Evolutionary conservation across 2,329 filamentous ascomycete genomes (phyloP).

Genomic region (Trichoderma hamatum): DNA sequence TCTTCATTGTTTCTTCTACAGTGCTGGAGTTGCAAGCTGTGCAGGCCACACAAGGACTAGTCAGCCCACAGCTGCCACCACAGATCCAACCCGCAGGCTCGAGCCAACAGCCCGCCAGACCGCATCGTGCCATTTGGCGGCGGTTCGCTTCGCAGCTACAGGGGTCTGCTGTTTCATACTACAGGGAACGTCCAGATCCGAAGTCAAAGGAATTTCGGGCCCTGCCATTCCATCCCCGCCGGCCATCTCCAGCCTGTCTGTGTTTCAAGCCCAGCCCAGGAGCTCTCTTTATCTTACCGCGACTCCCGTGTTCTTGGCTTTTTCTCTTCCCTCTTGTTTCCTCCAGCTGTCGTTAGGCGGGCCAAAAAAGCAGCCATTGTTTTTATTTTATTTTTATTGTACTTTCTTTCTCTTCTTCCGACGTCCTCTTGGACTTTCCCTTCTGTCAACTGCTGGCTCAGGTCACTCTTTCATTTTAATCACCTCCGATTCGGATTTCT

Average conservation of each 20-base stretch:
- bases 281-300: slow-evolving; percentile 24
- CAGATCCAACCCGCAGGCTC: neutral
- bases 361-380: slow-evolving; percentile 23
- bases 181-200: slow-evolving; percentile 26
- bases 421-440: slow-evolving; percentile 25
- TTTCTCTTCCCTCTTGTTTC: slow-evolving; percentile 31
- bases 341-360: slow-evolving; percentile 32
- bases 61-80: neutral
- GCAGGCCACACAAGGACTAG: neutral
- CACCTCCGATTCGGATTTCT: slow-evolving; percentile 19
- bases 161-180: slow-evolving; percentile 26
- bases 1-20: neutral
- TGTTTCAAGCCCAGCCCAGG: slow-evolving; percentile 19
- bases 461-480: slow-evolving; percentile 46
- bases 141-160: slow-evolving; percentile 15
- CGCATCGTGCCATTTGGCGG: slow-evolving; percentile 9
- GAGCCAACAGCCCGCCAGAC: neutral
- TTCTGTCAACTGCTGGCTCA: slow-evolving; percentile 59
- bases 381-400: slow-evolving; percentile 27
- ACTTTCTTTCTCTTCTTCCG: slow-evolving; percentile 24
- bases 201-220: slow-evolving; percentile 20
- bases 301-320: slow-evolving; percentile 21
- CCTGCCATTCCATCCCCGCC: slow-evolving; percentile 7
- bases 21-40: neutral
- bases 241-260: slow-evolving; percentile 6